A percentile compares a stretch with the other conserved stretches of the same genome.
These are phyloP conservation scores for Xylaria bambusicola DNA, from an alignment of 495 filamentous ascomycete genomes.

Conservation along the genomic window DNA sequence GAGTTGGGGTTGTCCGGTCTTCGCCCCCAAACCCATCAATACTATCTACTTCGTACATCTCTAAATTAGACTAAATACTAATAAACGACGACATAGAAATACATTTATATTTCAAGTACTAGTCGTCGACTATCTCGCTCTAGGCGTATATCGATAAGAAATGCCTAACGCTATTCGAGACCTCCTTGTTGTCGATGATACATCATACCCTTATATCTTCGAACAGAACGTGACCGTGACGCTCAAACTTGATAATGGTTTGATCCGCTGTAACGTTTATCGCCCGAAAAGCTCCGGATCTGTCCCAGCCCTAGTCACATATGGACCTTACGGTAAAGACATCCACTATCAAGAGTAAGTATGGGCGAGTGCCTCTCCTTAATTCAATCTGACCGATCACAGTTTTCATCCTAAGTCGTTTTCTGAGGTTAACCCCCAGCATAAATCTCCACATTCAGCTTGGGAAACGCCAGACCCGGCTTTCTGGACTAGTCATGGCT, in stretches of 20 bases:
- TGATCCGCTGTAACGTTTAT: constrained; percentile 24
- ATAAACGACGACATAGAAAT: too few relatives aligned
- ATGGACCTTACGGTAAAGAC: constrained; percentile 69
- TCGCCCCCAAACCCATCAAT: background rate
- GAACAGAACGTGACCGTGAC: constrained; percentile 40
- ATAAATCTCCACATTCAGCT: constrained; percentile 53
- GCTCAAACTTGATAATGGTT: constrained; percentile 11
- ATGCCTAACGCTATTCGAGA: constrained; percentile 24
- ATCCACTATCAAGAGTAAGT: constrained; percentile 40
- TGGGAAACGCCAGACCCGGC: constrained; percentile 68
- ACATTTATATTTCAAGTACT: background rate
- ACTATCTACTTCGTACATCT: background rate
- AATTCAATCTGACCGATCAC: background rate
- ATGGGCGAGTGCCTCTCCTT: too few relatives aligned
- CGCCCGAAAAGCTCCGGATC: constrained; percentile 1
- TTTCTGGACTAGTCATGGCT: constrained; percentile 64
- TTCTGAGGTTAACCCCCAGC: constrained; percentile 49
- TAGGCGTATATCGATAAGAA: background rate
- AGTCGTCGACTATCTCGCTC: background rate
- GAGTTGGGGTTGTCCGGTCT: background rate
- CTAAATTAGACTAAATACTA: background rate
- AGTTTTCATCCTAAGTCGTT: constrained; percentile 48
- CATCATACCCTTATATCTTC: constrained; percentile 26
- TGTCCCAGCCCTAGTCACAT: constrained; percentile 56
- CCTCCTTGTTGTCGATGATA: constrained; percentile 35